Evolutionary conservation across 1,284 basidiomycete species (phyloP).

Genomic region (Retiboletus flavoniger): DNA sequence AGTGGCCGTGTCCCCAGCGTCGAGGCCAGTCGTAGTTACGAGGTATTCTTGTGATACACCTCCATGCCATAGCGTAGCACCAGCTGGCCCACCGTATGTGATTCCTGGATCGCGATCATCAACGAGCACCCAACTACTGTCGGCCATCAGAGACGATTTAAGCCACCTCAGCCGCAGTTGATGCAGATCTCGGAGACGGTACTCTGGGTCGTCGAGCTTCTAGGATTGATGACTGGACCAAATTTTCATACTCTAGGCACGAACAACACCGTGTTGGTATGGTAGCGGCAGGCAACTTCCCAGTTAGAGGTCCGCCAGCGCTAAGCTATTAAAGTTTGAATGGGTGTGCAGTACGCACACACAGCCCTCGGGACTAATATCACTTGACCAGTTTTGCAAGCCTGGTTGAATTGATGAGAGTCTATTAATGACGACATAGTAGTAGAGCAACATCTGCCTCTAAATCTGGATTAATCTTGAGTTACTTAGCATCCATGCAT

Average conservation of each 20-base stretch:
- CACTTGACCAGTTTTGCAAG: too few relatives aligned
- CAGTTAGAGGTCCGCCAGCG: too few relatives aligned
- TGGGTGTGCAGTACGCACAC: too few relatives aligned
- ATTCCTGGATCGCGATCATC: conserved; percentile 11
- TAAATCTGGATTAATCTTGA: too few relatives aligned
- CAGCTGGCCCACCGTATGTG: neutral
- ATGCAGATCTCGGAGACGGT: neutral
- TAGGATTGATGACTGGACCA: neutral
- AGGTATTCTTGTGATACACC: neutral
- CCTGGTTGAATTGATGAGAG: too few relatives aligned
- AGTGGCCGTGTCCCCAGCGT: neutral
- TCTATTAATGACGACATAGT: too few relatives aligned
- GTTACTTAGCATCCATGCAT: too few relatives aligned
- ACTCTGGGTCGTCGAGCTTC: neutral
- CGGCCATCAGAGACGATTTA: neutral
- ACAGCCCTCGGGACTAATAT: too few relatives aligned
- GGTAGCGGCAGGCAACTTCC: neutral
- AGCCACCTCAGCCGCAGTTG: neutral
- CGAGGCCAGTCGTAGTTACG: conserved; percentile 1
- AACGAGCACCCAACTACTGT: neutral
- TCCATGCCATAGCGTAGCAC: neutral
- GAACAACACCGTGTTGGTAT: neutral
- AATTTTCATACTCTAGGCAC: neutral
- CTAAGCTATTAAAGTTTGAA: too few relatives aligned
- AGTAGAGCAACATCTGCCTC: too few relatives aligned